Evolutionary conservation across 2,329 filamentous ascomycete genomes (phyloP).

Genomic region (Claviceps monticola): DNA sequence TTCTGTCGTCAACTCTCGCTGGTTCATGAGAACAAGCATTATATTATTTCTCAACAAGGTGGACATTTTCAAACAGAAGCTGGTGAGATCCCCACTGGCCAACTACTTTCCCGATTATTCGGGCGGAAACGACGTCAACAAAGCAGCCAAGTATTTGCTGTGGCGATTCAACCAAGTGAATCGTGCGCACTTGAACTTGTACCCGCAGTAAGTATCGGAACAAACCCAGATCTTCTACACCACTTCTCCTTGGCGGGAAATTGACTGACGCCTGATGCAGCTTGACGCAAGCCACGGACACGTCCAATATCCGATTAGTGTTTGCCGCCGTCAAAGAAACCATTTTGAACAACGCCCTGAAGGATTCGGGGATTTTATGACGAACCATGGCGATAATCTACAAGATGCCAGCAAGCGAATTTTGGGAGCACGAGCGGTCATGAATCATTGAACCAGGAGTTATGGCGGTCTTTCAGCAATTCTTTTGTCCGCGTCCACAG

Average conservation of each 20-base stretch:
- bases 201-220: constrained; percentile 68
- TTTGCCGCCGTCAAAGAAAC: constrained; percentile 98
- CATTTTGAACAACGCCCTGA: constrained; percentile 93
- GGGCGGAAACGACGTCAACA: constrained; percentile 93
- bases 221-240: too few species aligned
- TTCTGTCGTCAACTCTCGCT: constrained; percentile 94
- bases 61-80: constrained; percentile 92
- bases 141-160: constrained; percentile 90
- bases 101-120: constrained; percentile 98
- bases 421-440: constrained; percentile 10
- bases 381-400: constrained; percentile 7
- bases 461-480: constrained; percentile 1
- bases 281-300: constrained; percentile 96
- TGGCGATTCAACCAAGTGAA: constrained; percentile 99
- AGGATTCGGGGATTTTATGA: constrained; percentile 92
- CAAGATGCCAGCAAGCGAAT: constrained; percentile 8
- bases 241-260: not conserved
- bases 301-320: constrained; percentile 92
- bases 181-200: constrained; percentile 85
- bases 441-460: constrained; percentile 8
- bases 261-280: constrained; percentile 30
- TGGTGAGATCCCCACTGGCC: constrained; percentile 73
- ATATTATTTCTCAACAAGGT: constrained; percentile 99
- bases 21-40: constrained; percentile 98
- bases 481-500: not conserved